Conservation (phyloP, 2,329 filamentous ascomycete species). For the Fusarium sp. region DNA sequence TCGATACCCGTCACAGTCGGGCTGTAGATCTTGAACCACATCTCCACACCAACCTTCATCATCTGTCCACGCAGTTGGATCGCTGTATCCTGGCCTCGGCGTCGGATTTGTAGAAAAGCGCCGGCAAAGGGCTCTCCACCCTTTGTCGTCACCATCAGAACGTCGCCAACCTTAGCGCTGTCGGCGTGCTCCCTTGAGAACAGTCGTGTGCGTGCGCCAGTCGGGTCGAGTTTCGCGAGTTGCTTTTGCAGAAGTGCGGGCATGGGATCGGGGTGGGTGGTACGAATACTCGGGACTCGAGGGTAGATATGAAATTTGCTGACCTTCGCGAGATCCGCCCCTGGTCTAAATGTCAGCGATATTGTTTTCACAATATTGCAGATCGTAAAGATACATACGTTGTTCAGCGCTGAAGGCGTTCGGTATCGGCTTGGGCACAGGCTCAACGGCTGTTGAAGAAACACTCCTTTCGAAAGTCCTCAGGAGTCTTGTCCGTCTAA, state of each 20-base stretch:
- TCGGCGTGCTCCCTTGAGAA: conserved; percentile 83
- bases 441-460: conserved; percentile 50
- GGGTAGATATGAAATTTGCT: conserved; percentile 63
- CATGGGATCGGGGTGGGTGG: conserved; percentile 73
- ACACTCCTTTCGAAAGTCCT: conserved; percentile 57
- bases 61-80: conserved; percentile 88
- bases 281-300: conserved; percentile 64
- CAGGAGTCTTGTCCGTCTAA: conserved; percentile 68
- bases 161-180: conserved; percentile 84
- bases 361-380: neutral
- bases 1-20: conserved; percentile 91
- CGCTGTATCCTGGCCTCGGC: conserved; percentile 88
- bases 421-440: conserved; percentile 17
- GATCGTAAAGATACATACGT: conserved; percentile 44
- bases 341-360: conserved; percentile 38
- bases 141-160: conserved; percentile 87
- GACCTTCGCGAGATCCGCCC: conserved; percentile 49
- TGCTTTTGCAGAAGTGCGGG: conserved; percentile 73
- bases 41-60: conserved; percentile 89
- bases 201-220: conserved; percentile 80
- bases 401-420: conserved; percentile 47
- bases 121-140: conserved; percentile 88
- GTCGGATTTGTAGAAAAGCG: conserved; percentile 85
- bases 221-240: conserved; percentile 82
- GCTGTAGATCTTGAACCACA: conserved; percentile 97